Base-by-base conservation (phyloP, 164 flowering plant species). In the Hamamelis virginiana region DNA sequence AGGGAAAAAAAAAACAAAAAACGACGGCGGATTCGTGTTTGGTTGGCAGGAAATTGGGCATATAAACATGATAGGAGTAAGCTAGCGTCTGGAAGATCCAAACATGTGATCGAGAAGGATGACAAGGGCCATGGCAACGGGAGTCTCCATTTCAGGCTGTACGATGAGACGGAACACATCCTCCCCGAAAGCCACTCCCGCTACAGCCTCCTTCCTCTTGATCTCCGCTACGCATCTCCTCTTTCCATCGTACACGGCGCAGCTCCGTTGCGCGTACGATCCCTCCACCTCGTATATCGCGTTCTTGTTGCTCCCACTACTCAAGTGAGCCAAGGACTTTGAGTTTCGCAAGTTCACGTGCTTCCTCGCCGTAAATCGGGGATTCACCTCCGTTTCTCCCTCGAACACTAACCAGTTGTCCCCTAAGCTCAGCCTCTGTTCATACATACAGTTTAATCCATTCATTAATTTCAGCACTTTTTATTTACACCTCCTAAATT, bases 71-170 rank as follows among this genome's bases (percentile, higher is more conserved):
- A n/a, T n/a, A n/a, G n/a, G n/a, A n/a, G n/a, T n/a, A n/a, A n/a
- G n/a, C n/a, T n/a, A 50, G 28, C 76, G 74, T 53, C 62, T 43
- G 9, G 77, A 73, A 25, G 87, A 79, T 12, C 84, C 77, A 50
- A 85, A 92, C 96, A 90, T 92, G 72, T 91, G 93, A 33, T 92
- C 96, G 1, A 92, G 85, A 3, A 87, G 70, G 65, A 92, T 83
- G 43, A 91, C 94, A 0, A 91, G 67, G 1, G 93, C 83, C 98
- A 92, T 92, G 51, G 91, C 94, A 1, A 80, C 63, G 10, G 84
- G 41, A 0, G 81, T 4, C 28, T 90, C 93, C 8, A 89, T 66
- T 15, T 80, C 83, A 4, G 91, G 81, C 51, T 84, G 81, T 0
- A 91, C 87, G 11, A 88, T 27, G 5, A 92, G 81, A 1, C 82